These are phyloP conservation scores for Desmodesmus armatus DNA, from an alignment of 139 green algal genomes.

Conservation along the genomic window DNA sequence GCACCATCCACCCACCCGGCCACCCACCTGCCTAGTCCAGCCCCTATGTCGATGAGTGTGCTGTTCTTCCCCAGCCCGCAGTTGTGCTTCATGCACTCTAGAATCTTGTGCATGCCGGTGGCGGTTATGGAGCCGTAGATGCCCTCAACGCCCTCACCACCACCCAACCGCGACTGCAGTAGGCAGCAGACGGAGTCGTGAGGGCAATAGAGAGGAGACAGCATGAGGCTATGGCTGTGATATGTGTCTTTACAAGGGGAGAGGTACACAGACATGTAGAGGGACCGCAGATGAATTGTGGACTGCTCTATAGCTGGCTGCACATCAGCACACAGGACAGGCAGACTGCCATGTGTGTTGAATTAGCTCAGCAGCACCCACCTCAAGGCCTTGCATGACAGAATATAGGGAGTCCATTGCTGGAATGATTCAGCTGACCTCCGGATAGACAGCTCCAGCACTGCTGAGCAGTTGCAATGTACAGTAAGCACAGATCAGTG, in stretches of 20 bases:
- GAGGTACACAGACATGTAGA: neutral
- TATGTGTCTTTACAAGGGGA: neutral
- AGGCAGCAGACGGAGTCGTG: neutral
- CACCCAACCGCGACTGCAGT: constrained; percentile 86
- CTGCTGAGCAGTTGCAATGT: too few species aligned
- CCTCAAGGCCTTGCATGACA: constrained; percentile 73
- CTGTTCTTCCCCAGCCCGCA: constrained; percentile 72
- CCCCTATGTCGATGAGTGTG: constrained; percentile 87
- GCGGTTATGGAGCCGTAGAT: constrained; percentile 91
- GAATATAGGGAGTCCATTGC: constrained; percentile 65
- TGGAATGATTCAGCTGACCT: neutral
- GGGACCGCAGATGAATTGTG: neutral
- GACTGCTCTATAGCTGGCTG: too few species aligned
- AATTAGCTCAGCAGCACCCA: too few species aligned
- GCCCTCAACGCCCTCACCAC: constrained; percentile 92
- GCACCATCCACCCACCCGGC: too few species aligned
- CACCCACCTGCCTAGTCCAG: constrained; percentile 88
- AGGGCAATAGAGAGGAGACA: neutral
- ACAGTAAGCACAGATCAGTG: too few species aligned
- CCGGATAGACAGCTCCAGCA: too few species aligned
- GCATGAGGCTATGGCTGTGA: neutral
- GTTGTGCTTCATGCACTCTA: constrained; percentile 71
- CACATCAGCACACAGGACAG: too few species aligned
- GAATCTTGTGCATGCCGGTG: constrained; percentile 79
- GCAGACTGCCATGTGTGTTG: too few species aligned